Evolutionary conservation across 192 early-diverging fungal species (phyloP).

Genomic region (Coemansia sp.): DNA sequence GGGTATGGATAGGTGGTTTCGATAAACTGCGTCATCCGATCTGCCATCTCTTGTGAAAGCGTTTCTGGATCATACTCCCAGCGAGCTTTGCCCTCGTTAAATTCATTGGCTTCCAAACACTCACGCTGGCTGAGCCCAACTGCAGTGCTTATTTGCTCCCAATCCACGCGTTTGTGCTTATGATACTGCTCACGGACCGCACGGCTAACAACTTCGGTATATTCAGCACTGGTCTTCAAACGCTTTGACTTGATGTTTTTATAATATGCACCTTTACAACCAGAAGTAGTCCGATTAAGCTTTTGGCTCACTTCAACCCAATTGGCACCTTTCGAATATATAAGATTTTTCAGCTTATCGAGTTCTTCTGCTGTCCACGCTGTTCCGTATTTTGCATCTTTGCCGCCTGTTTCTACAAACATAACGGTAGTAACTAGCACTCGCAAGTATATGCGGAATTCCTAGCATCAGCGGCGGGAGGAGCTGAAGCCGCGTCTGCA

Average conservation of each 20-base stretch:
- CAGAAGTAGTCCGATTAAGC: neutral
- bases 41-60: conserved; percentile 5
- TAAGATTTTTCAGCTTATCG: neutral
- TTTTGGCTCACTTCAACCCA: conserved; percentile 6
- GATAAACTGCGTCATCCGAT: conserved; percentile 18
- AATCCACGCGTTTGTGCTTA: conserved; percentile 3
- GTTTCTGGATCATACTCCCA: conserved; percentile 13
- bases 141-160: neutral
- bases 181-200: neutral
- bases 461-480: no score
- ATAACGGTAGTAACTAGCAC: neutral
- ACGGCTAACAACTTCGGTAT: neutral
- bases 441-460: no score
- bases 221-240: neutral
- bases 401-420: neutral
- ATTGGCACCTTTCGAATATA: neutral
- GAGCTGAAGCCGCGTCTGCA: no score
- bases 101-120: conserved; percentile 12
- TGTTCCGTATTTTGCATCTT: neutral
- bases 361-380: neutral
- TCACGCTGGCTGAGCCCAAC: neutral
- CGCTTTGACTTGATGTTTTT: no score
- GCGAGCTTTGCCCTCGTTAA: neutral
- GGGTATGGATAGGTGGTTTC: conserved; percentile 11
- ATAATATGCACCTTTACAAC: neutral